Base-by-base conservation (phyloP, 2,329 filamentous ascomycete species). In the Hirsutella minnesotensis region DNA sequence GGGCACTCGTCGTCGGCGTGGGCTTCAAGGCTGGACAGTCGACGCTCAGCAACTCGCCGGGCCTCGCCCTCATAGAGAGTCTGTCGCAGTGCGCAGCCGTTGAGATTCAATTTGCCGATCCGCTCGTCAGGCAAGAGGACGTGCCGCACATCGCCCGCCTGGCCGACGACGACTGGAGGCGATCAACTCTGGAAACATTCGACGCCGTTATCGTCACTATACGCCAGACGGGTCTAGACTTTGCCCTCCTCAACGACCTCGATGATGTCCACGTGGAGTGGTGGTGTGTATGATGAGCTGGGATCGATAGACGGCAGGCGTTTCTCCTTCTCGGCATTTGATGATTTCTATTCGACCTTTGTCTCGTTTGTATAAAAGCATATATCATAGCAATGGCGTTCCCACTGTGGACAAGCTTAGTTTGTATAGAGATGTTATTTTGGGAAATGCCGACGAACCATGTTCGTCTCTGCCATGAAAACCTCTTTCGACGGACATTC, bases 181-280 rank as follows among this genome's bases (percentile, higher is more conserved):
- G 47, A 13, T 50, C 59, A 18, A 51, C 47, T 7, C 52, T 72
- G 15, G 56, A 62, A 31, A 42, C 44, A 1, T 71, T 72, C 41
- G 58, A 68, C 47, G 60, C 65, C 49, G 53, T 73, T 18, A 58
- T 71, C 2, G 60, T 72, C 9, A 58, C 65, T 1, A 62, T 68
- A 39, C 60, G 60, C 24, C 68, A 72, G 45, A 50, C 54, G 3
- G 61, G 63, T 0, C 53, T 72, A 13, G 62, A 72, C 42, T 65
- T 66, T 48, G 50, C 42, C 3, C 48, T 69, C 0, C 46, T 70
- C 9, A 53, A 62, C 5, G 45, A 51, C 35, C 49, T 70, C 3
- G 37, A 56, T n/a, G 56, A 48, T 5, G 58, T 62, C 1, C 48
- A 53, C 29, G 55, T 70, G 13, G 57, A 68, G 47, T 59, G 59